A percentile compares a stretch with the other conserved stretches of the same genome.
Conservation (phyloP, 495 filamentous ascomycete species). For the Podospora australis region DNA sequence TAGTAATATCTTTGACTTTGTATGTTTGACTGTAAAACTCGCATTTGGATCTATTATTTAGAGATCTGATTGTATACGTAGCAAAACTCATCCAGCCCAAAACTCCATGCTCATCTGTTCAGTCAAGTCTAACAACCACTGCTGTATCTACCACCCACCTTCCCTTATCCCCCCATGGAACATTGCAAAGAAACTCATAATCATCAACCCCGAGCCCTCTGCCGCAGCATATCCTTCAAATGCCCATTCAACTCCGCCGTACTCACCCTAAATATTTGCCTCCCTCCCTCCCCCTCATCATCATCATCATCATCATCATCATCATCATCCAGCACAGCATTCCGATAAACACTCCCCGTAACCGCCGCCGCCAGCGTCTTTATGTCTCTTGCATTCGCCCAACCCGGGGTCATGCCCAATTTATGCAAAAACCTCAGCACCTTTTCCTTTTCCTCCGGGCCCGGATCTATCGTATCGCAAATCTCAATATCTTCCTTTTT, state of each 20-base stretch:
- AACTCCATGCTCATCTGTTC: no score
- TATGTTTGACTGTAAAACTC: no score
- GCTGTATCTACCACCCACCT: no score
- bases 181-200: not conserved
- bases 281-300: not conserved
- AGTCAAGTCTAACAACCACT: no score
- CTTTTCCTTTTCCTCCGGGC: not conserved
- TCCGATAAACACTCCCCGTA: slow-evolving; percentile 1
- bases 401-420: not conserved
- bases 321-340: slow-evolving; percentile 1
- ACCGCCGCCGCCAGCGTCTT: slow-evolving; percentile 3
- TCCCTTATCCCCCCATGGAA: not conserved
- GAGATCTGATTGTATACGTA: no score
- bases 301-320: not conserved
- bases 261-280: not conserved
- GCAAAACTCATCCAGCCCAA: no score
- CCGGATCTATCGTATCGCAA: not conserved
- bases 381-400: slow-evolving; percentile 3
- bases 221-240: slow-evolving; percentile 1
- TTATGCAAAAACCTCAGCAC: not conserved
- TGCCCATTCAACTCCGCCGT: slow-evolving; percentile 1
- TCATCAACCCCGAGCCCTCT: not conserved
- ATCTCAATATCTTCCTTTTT: slow-evolving; percentile 5
- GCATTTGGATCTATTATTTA: no score
- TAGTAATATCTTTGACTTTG: no score